Evolutionary conservation across 1,139 yeast species (phyloP).

Genomic region (Oligophagozyma castellii): DNA sequence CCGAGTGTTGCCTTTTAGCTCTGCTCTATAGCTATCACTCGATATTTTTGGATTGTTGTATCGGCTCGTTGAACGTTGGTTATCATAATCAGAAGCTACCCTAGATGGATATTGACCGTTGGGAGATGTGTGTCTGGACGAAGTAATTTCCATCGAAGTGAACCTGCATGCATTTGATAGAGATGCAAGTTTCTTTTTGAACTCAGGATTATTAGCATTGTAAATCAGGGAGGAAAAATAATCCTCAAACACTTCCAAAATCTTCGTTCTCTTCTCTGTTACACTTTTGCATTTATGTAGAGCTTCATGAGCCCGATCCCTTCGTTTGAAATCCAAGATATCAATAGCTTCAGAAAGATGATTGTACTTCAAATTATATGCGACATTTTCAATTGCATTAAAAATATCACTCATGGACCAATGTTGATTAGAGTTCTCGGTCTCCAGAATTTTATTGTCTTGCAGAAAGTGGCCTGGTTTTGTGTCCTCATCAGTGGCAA

Average conservation of each 20-base stretch:
- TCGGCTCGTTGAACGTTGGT: too few species aligned
- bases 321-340: conserved; percentile 9
- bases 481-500: too few species aligned
- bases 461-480: too few species aligned
- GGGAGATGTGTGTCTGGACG: too few species aligned
- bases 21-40: too few species aligned
- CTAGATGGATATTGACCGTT: too few species aligned
- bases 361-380: conserved; percentile 7
- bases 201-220: conserved; percentile 9
- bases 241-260: conserved; percentile 7
- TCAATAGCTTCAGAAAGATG: conserved; percentile 8
- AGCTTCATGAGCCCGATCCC: too few species aligned
- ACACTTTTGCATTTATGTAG: conserved; percentile 4
- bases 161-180: conserved; percentile 5
- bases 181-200: conserved; percentile 5
- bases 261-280: conserved; percentile 7
- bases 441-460: conserved; percentile 1
- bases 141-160: too few species aligned
- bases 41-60: too few species aligned
- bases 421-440: conserved; percentile 1
- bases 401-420: too few species aligned
- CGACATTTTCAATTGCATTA: conserved; percentile 12
- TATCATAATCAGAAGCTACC: too few species aligned
- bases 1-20: too few species aligned
- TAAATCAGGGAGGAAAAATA: conserved; percentile 9